These are phyloP conservation scores for Tetrahymena borealis DNA, from an alignment of 73 alveolate species.

Conservation along the genomic window DNA sequence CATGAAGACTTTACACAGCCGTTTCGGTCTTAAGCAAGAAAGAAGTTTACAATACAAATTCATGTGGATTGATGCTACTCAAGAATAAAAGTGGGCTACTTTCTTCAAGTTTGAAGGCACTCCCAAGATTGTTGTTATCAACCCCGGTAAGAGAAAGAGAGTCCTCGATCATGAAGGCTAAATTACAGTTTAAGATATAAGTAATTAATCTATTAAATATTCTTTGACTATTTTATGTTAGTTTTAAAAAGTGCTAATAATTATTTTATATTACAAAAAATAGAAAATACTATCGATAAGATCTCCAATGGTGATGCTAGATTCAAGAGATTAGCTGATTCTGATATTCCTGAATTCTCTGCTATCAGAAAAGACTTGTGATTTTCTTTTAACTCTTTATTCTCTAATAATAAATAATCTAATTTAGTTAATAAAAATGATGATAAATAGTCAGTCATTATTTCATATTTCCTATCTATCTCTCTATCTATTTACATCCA, in stretches of 20 bases:
- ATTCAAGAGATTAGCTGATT: constrained; percentile 34
- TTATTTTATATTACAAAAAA: background rate
- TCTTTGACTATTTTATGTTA: too few relatives aligned
- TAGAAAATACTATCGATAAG: constrained; percentile 29
- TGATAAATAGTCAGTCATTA: too few relatives aligned
- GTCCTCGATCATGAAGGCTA: constrained; percentile 47
- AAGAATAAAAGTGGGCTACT: constrained; percentile 38
- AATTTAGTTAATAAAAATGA: too few relatives aligned
- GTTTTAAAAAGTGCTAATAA: too few relatives aligned
- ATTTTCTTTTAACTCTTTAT: background rate
- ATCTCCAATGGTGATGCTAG: constrained; percentile 45
- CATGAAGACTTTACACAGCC: background rate
- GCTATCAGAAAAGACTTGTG: background rate
- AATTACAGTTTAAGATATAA: background rate
- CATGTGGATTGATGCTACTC: constrained; percentile 37
- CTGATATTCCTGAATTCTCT: constrained; percentile 23
- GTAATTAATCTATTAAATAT: too few relatives aligned
- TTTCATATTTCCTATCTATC: too few relatives aligned
- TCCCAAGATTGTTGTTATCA: constrained; percentile 53
- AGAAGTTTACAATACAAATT: constrained; percentile 42
- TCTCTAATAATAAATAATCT: too few relatives aligned
- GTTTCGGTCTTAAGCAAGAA: constrained; percentile 12
- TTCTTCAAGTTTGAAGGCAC: constrained; percentile 41
- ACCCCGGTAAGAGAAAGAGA: constrained; percentile 74
- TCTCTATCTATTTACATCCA: too few relatives aligned